These are phyloP conservation scores for Silene coronaria DNA, from an alignment of 179 eudicot species.

Conservation along the genomic window DNA sequence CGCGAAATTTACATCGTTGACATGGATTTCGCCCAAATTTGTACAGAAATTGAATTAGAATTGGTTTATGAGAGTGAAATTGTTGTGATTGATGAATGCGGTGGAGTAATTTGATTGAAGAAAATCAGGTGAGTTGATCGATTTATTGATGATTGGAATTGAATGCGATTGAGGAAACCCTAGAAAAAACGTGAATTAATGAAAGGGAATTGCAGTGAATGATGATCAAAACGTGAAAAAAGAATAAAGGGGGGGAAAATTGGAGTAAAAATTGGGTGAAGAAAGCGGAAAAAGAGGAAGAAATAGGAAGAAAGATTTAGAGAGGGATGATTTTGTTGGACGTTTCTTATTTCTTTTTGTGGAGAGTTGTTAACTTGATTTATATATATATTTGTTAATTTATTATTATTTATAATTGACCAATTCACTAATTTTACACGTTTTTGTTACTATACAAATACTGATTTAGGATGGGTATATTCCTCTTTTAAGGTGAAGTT, in stretches of 20 bases:
- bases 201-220: neutral
- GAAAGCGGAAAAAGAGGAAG: conserved; percentile 19
- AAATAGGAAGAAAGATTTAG: neutral
- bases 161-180: neutral
- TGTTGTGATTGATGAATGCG: neutral
- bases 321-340: neutral
- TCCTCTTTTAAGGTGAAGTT: no score
- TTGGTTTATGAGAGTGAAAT: neutral
- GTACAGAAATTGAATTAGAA: neutral
- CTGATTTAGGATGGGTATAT: no score
- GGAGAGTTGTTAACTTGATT: no score
- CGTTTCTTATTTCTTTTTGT: no score
- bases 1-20: neutral
- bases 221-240: neutral
- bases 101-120: no score
- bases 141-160: neutral
- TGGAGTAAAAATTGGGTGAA: conserved; percentile 3
- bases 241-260: neutral
- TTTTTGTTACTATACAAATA: no score
- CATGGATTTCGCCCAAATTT: neutral
- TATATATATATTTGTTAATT: no score
- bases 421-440: no score
- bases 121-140: no score
- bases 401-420: no score
- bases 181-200: neutral